A percentile compares a stretch with the other conserved stretches of the same genome.
phyloP scores from a whole-genome alignment of 305 asterid genomes.

The Fraxinus paxiana region DNA sequence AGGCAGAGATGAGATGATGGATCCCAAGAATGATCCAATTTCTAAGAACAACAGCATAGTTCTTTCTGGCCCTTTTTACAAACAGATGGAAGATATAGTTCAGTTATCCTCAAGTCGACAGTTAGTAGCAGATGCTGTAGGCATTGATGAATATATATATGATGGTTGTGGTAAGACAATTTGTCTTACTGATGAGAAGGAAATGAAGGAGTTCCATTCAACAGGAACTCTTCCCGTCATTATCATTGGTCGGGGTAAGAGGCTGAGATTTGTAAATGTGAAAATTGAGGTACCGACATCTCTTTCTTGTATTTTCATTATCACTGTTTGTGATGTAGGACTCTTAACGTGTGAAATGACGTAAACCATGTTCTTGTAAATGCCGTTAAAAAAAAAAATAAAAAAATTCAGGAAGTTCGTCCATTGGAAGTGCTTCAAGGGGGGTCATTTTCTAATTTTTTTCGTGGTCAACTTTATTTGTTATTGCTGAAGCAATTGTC shows the following conservation, averaged over 20 bases:
- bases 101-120: conserved; percentile 72
- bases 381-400: neutral
- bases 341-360: neutral
- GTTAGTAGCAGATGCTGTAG: conserved; percentile 78
- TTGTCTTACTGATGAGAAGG: conserved; percentile 54
- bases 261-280: conserved; percentile 77
- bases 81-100: conserved; percentile 72
- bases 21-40: conserved; percentile 85
- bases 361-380: neutral
- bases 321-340: conserved; percentile 10
- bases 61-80: conserved; percentile 52
- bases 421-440: neutral
- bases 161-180: conserved; percentile 94
- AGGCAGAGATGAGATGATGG: conserved; percentile 95
- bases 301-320: conserved; percentile 13
- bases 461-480: neutral
- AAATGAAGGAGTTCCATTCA: conserved; percentile 46
- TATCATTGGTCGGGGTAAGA: conserved; percentile 85
- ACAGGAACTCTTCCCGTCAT: conserved; percentile 61
- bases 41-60: conserved; percentile 59
- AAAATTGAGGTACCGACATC: conserved; percentile 70
- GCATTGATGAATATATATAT: conserved; percentile 75
- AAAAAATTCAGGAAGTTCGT: neutral
- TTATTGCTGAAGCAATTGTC: neutral
- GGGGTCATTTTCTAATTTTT: neutral